Base-by-base conservation (phyloP, 176 grass and related monocot genomes). In the Triticum urartu region DNA sequence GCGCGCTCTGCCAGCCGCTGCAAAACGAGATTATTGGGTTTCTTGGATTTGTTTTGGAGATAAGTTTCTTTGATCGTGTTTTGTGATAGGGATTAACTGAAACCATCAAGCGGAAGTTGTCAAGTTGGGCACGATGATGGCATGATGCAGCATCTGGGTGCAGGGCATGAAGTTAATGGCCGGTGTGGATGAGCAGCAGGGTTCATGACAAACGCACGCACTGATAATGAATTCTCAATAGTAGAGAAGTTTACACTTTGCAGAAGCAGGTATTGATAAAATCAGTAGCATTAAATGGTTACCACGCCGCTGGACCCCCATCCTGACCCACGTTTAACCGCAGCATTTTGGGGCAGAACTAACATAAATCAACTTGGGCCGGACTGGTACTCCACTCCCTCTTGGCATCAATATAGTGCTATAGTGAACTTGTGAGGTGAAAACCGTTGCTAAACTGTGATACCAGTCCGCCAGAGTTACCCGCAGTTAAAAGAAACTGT, bases 181-280 rank as follows among this genome's bases (percentile, higher is more conserved):
- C 4, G 1, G 39, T 18, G 10, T 32, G 52, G n/a, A 12, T 2
- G 43, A 11, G 36, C 48, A 24, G 69, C 83, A 81, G 62, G 47
- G 15, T 62, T 62, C 79, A 70, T 56, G 73, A 70, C 65, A 66
- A 28, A 67, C 89, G 77, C 84, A 78, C 85, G 80, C 59, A 34
- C 7, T 14, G 79, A 86, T 13, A 71, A 86, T 81, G 21, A 61
- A 60, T 81, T 65, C 69, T 39, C 20, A 4, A 58, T 39, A 42
- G 40, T 42, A 42, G 65, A 47, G 15, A 71, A 84, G 9, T 43
- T 14, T 48, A 64, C 42, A 17, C 72, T 50, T 14, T 18, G 66
- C 22, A 54, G 33, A 12, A 60, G 36, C 74, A 26, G 9, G 74
- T 13, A 50, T 83, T 83, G 34, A 77, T 81, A 54, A 0, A 18